Evolutionary conservation across 192 early-diverging fungal genomes (phyloP).

Genomic region (Pilobolus umbonatus): DNA sequence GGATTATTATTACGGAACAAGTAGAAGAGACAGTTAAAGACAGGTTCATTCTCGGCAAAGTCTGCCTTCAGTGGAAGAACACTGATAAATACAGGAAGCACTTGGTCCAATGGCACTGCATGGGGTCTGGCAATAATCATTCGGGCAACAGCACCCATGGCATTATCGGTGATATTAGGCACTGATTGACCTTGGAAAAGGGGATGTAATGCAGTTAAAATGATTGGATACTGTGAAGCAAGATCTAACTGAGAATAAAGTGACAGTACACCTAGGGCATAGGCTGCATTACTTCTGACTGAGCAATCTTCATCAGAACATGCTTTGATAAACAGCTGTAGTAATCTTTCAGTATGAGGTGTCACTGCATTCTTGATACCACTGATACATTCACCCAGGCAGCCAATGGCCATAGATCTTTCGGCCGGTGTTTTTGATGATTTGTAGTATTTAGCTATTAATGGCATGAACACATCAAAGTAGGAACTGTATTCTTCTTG

Average conservation of each 20-base stretch:
- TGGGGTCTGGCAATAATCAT: conserved; percentile 64
- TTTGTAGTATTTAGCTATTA: conserved; percentile 79
- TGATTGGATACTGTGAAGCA: conserved; percentile 55
- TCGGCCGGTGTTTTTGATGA: conserved; percentile 61
- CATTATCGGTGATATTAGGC: conserved; percentile 65
- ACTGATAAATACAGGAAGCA: conserved; percentile 60
- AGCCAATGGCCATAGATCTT: conserved; percentile 87
- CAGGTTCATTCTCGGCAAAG: conserved; percentile 73
- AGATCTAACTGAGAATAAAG: conserved; percentile 61
- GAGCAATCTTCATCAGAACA: conserved; percentile 73
- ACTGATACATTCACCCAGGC: conserved; percentile 70
- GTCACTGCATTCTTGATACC: conserved; percentile 57
- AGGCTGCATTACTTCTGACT: conserved; percentile 85
- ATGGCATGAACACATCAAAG: conserved; percentile 74
- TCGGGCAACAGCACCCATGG: conserved; percentile 73
- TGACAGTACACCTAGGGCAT: conserved; percentile 68
- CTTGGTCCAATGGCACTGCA: conserved; percentile 66
- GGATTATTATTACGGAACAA: conserved; percentile 54
- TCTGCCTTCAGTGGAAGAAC: conserved; percentile 72
- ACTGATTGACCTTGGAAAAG: conserved; percentile 52
- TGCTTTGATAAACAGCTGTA: conserved; percentile 64
- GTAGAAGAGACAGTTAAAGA: conserved; percentile 64
- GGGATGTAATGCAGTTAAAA: conserved; percentile 61
- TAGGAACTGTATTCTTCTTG: conserved; percentile 68
- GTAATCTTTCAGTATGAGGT: conserved; percentile 56